Conservation (phyloP, 495 filamentous ascomycete species). For the Neurospora discreta region DNA sequence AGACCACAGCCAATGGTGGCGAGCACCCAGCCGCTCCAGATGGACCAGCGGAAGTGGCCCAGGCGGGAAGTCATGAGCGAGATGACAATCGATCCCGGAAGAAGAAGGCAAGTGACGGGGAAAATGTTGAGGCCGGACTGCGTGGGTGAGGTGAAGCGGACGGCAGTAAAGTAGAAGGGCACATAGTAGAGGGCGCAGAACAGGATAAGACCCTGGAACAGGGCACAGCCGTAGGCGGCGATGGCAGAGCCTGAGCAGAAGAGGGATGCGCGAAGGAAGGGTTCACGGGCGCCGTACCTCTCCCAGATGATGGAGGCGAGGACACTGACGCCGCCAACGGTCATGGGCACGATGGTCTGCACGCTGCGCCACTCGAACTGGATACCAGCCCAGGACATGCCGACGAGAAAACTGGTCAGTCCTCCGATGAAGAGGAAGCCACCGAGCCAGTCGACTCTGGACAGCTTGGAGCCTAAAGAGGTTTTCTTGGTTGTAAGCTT, state of each 20-base stretch:
- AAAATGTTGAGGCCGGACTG: constrained; percentile 35
- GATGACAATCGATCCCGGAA: constrained; percentile 32
- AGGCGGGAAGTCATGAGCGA: constrained; percentile 37
- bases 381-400: constrained; percentile 47
- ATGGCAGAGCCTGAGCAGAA: constrained; percentile 29
- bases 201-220: constrained; percentile 28
- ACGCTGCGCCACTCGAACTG: constrained; percentile 39
- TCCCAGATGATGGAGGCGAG: constrained; percentile 28
- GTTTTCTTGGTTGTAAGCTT: constrained; percentile 22
- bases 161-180: constrained; percentile 52
- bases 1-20: constrained; percentile 38
- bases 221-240: constrained; percentile 22
- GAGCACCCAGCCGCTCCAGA: constrained; percentile 47
- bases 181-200: constrained; percentile 44
- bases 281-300: constrained; percentile 30
- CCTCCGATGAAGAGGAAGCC: constrained; percentile 36
- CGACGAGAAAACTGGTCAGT: constrained; percentile 40
- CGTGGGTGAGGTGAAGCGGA: constrained; percentile 42
- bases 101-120: constrained; percentile 18
- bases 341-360: constrained; percentile 35
- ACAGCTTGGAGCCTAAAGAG: constrained; percentile 21
- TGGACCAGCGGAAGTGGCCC: constrained; percentile 42
- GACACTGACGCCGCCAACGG: constrained; percentile 27
- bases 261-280: constrained; percentile 42
- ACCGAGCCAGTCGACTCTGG: constrained; percentile 28